Evolutionary conservation across 768 basidiomycete species (phyloP).

Genomic region (Boletus rufocinnamomeus): DNA sequence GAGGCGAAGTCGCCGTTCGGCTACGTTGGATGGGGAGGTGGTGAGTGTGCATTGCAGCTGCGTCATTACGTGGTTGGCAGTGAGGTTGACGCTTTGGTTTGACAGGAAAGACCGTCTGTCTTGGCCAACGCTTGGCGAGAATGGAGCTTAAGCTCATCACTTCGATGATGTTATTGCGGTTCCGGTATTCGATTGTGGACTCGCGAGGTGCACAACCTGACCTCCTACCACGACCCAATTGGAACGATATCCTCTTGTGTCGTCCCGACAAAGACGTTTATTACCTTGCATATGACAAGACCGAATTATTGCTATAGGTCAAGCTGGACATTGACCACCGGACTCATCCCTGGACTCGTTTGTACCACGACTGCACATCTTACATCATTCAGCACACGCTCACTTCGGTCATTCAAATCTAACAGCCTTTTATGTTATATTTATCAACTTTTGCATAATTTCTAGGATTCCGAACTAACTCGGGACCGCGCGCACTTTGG

Average conservation of each 20-base stretch:
- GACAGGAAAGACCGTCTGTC: slow-evolving; percentile 67
- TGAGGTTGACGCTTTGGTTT: slow-evolving; percentile 11
- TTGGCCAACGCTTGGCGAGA: slow-evolving; percentile 74
- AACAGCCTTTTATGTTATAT: slow-evolving; percentile 23
- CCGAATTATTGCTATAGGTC: slow-evolving; percentile 24
- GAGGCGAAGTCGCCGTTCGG: slow-evolving; percentile 54
- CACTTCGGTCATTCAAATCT: neutral
- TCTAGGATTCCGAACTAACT: slow-evolving; percentile 13
- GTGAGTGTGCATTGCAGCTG: slow-evolving; percentile 44
- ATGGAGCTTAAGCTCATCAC: slow-evolving; percentile 71
- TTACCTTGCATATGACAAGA: slow-evolving; percentile 48
- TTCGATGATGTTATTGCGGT: slow-evolving; percentile 67
- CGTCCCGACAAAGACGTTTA: slow-evolving; percentile 58
- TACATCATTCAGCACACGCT: slow-evolving; percentile 17
- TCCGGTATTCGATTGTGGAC: slow-evolving; percentile 61
- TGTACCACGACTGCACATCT: slow-evolving; percentile 13
- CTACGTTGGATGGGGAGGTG: slow-evolving; percentile 81
- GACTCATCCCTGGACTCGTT: slow-evolving; percentile 17
- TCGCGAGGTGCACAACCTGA: slow-evolving; percentile 45
- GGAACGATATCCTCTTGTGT: slow-evolving; percentile 76
- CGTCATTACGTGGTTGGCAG: slow-evolving; percentile 21
- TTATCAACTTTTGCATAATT: slow-evolving; percentile 21
- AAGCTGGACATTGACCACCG: slow-evolving; percentile 29
- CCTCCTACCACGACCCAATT: slow-evolving; percentile 62
- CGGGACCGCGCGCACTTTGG: slow-evolving; percentile 18